Percentiles rank a stretch among this genome's conserved stretches.
These are phyloP conservation scores for Clathrospora elynae DNA, from an alignment of 2,329 filamentous ascomycete species.

Conservation along the genomic window DNA sequence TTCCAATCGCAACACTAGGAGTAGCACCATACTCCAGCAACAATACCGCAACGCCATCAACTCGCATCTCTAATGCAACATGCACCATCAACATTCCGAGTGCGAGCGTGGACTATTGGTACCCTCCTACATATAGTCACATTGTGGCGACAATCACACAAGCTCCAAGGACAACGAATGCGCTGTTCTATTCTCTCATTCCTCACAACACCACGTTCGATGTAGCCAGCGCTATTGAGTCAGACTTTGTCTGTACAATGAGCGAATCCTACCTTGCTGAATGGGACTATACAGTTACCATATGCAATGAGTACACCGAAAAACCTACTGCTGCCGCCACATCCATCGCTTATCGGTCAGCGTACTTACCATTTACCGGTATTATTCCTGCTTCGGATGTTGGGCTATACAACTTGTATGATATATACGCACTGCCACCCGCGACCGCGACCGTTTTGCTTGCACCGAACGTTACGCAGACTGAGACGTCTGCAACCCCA, in stretches of 20 bases:
- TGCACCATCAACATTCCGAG: conserved; percentile 45
- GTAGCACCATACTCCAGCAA: not conserved
- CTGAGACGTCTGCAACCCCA: conserved; percentile 45
- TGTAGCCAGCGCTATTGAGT: conserved; percentile 26
- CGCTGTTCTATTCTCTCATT: conserved; percentile 24
- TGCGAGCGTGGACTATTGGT: conserved; percentile 45
- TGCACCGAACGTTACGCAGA: conserved; percentile 28
- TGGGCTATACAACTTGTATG: conserved; percentile 21
- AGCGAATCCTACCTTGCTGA: conserved; percentile 29
- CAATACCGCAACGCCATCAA: conserved; percentile 6
- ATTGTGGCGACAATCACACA: conserved; percentile 24
- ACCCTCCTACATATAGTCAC: conserved; percentile 33
- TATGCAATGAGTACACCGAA: conserved; percentile 31
- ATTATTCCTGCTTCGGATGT: conserved; percentile 27
- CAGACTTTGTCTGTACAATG: conserved; percentile 29
- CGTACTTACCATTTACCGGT: conserved; percentile 29
- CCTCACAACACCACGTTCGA: conserved; percentile 36
- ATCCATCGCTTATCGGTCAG: conserved; percentile 34
- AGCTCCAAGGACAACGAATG: conserved; percentile 25
- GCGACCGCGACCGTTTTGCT: conserved; percentile 32
- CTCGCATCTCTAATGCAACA: conserved; percentile 20
- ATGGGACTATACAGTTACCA: conserved; percentile 28
- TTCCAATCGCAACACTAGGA: conserved; percentile 3
- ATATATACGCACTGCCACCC: conserved; percentile 16
- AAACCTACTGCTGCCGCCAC: conserved; percentile 42